Evolutionary conservation across 2,329 filamentous ascomycete species (phyloP).

Genomic region (Fusarium bactridioides): DNA sequence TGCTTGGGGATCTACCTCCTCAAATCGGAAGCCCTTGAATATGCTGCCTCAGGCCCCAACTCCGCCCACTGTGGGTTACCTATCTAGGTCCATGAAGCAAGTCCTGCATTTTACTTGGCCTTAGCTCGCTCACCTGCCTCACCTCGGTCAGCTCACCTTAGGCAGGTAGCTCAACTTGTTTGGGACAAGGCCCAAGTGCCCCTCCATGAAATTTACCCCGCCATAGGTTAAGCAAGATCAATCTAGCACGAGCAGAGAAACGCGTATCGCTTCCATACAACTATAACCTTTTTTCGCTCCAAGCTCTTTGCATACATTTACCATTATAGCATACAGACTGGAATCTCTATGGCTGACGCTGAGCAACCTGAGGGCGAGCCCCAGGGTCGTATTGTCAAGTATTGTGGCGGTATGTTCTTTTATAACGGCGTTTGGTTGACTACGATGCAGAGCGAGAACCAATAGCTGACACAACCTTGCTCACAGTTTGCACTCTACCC

Average conservation of each 20-base stretch:
- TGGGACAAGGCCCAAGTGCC: conserved; percentile 26
- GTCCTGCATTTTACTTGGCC: not conserved
- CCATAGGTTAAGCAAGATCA: conserved; percentile 38
- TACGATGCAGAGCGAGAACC: conserved; percentile 17
- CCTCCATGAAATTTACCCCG: conserved; percentile 49
- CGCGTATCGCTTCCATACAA: conserved; percentile 41
- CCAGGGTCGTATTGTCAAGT: conserved; percentile 61
- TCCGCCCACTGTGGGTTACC: not conserved
- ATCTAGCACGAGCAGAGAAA: conserved; percentile 26
- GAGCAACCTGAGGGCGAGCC: conserved; percentile 59
- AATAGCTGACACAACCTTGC: conserved; percentile 10
- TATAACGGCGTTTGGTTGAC: not conserved
- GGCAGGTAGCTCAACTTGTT: not conserved
- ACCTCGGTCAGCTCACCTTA: not conserved
- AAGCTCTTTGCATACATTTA: not conserved
- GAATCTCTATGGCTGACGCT: conserved; percentile 60
- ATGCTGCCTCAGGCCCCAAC: conserved; percentile 26
- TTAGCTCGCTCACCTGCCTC: not conserved
- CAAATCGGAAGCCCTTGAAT: not conserved
- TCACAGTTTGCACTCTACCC: conserved; percentile 68
- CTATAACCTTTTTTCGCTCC: conserved; percentile 27
- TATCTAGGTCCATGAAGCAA: not conserved
- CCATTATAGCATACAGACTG: conserved; percentile 1
- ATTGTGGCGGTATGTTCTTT: conserved; percentile 64
- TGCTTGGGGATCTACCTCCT: not conserved